Conservation (phyloP, 345 rosid species). For the Angophora floribunda region DNA sequence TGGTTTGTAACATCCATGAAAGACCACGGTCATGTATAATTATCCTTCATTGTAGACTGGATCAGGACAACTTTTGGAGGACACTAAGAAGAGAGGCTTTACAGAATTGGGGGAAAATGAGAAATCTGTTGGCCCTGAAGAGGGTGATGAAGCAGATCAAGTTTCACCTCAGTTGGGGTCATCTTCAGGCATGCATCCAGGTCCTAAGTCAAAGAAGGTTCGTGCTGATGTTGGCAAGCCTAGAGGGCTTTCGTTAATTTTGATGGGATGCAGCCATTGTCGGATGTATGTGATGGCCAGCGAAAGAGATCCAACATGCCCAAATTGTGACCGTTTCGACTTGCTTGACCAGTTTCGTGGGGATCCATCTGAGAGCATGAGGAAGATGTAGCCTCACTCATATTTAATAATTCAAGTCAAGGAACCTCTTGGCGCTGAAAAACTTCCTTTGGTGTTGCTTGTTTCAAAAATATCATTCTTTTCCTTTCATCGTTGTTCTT, state of each 20-base stretch:
- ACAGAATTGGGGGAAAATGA: not conserved
- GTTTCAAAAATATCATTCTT: not conserved
- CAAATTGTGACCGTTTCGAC: slow-evolving; percentile 6
- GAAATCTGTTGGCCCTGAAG: not conserved
- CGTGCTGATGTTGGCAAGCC: not conserved
- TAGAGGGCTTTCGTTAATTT: slow-evolving; percentile 1
- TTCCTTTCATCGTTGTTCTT: not conserved
- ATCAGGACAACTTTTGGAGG: not conserved
- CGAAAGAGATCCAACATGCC: slow-evolving; percentile 14
- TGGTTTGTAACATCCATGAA: not conserved
- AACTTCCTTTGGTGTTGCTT: not conserved
- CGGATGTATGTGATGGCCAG: slow-evolving; percentile 24
- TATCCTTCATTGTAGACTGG: not conserved
- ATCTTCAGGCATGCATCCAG: not conserved
- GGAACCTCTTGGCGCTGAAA: not conserved
- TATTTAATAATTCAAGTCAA: not conserved
- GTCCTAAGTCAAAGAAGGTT: not conserved
- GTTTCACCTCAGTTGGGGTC: not conserved
- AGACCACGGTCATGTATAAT: not conserved
- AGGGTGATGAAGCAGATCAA: not conserved
- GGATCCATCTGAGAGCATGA: not conserved
- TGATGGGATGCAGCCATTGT: slow-evolving; percentile 23
- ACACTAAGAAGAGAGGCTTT: not conserved
- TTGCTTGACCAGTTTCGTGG: slow-evolving; percentile 6
- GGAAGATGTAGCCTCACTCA: not conserved